These are phyloP conservation scores for Thalassiosira profunda DNA, from an alignment of 108 stramenopile species.

Conservation along the genomic window DNA sequence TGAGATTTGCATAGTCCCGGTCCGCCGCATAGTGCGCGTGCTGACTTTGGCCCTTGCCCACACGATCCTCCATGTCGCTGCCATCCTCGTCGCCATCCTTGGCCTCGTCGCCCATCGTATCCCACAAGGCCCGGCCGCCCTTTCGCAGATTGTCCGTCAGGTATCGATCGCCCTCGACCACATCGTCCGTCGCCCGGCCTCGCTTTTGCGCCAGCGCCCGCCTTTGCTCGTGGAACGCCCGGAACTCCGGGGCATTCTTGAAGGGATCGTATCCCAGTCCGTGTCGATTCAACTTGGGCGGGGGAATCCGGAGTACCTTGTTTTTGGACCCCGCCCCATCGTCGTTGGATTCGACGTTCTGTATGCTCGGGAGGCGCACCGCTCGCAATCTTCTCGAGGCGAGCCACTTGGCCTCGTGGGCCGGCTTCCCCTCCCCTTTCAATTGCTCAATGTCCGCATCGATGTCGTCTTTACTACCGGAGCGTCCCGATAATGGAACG, in stretches of 20 bases:
- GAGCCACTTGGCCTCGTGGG: slow-evolving; percentile 26
- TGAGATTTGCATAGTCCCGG: slow-evolving; percentile 66
- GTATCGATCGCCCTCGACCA: slow-evolving; percentile 11
- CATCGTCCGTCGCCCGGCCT: slow-evolving; percentile 30
- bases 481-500: slow-evolving; percentile 27
- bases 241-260: slow-evolving; percentile 82
- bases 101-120: not conserved
- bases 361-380: slow-evolving; percentile 30
- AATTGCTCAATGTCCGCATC: slow-evolving; percentile 3
- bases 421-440: not conserved
- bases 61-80: too few species aligned
- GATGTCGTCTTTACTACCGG: not conserved
- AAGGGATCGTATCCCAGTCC: slow-evolving; percentile 83
- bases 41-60: not conserved
- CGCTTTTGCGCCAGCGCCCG: slow-evolving; percentile 48
- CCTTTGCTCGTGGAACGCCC: slow-evolving; percentile 54
- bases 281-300: slow-evolving; percentile 73
- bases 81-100: slow-evolving; percentile 25
- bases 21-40: slow-evolving; percentile 52
- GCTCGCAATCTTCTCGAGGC: slow-evolving; percentile 31
- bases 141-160: slow-evolving; percentile 33
- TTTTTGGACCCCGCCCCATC: not conserved
- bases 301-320: slow-evolving; percentile 49
- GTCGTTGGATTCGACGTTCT: not conserved
- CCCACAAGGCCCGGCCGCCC: slow-evolving; percentile 26